Base-by-base conservation (phyloP, 163 green algal genomes). In the Prototheca wickerhamii region DNA sequence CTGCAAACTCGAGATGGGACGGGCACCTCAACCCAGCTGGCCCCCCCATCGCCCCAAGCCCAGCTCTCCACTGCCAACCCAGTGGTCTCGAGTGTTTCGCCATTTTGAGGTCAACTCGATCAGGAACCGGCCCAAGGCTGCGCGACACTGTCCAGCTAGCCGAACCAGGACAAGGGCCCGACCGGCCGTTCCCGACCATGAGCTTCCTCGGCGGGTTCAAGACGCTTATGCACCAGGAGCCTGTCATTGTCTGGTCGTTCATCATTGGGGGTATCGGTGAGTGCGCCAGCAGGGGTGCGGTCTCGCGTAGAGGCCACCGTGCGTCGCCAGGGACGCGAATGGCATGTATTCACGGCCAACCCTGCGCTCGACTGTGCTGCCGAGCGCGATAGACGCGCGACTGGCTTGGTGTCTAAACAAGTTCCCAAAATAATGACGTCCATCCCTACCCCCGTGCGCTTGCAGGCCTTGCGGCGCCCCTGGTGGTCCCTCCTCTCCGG, bases 161-260 rank as follows among this genome's bases (percentile, higher is more conserved):
- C 40, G 40, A 23, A 15, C 40, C 40, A 49, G 40, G 12, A 49
- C 12, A 10, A 49, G 40, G 40, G 10, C 40, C 40, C 40, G 40
- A 49, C 12, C 12, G 12, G 12, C 40, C 10, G 40, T 15, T 49
- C 12, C 12, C 12, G 43, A 46, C n/a, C 29, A 53, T 51, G 56
- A 25, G 40, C 23, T n/a, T 70, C 12, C 28, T 12, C 23, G 44
- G 31, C 18, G 8, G 29, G 4, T 28, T 58, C 4, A 51, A 63
- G 4, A 33, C 30, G 30, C n/a, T 43, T 26, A 49, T 64, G 25
- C 46, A 59, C 32, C 53, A 54, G 23, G 57, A 80, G 30, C 73
- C 73, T 0, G 68, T 80, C 37, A 76, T 80, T 10, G 31, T 70
- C 10, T 80, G 73, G 73, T 65, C 37, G 7, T 72, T 74, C 34